phyloP scores from a whole-genome alignment of 1,284 basidiomycete species.

The Xerocomus minutiporus region DNA sequence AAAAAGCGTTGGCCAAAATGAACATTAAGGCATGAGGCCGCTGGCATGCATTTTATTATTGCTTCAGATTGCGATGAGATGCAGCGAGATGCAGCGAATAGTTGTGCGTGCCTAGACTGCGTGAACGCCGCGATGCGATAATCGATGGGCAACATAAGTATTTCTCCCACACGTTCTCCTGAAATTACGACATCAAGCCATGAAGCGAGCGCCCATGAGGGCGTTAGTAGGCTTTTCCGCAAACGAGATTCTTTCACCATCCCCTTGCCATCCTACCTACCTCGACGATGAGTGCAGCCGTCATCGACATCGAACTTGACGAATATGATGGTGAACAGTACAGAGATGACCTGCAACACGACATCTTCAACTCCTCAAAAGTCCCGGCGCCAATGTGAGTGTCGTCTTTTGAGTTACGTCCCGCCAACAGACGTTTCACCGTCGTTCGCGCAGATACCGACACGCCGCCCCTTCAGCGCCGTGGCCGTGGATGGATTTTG shows the following conservation, averaged over 20 bases:
- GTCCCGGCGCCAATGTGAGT: slow-evolving; percentile 30
- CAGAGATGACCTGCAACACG: slow-evolving; percentile 10
- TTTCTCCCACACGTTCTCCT: not conserved
- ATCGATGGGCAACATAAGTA: not conserved
- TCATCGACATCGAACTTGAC: slow-evolving; percentile 13
- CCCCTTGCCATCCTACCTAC: not conserved
- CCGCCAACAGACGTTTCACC: not conserved
- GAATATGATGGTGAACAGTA: slow-evolving; percentile 3
- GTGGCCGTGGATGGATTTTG: slow-evolving; percentile 39
- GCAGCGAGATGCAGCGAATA: not conserved
- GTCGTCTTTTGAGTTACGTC: not conserved
- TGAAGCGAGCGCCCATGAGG: slow-evolving; percentile 7
- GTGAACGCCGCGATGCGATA: not conserved
- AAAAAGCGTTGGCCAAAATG: slow-evolving; percentile 81
- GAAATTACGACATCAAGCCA: slow-evolving; percentile 11
- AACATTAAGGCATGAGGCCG: slow-evolving; percentile 49
- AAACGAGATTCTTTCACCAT: not conserved
- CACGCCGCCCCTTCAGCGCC: slow-evolving; percentile 36
- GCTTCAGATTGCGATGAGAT: not conserved
- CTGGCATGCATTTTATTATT: not conserved
- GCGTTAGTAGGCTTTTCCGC: slow-evolving; percentile 4
- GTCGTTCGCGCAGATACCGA: slow-evolving; percentile 24
- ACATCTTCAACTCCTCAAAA: slow-evolving; percentile 19
- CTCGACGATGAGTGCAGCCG: slow-evolving; percentile 13
- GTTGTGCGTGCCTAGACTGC: not conserved